A percentile compares a stretch with the other conserved stretches of the same genome.
Conservation (phyloP, 441 rosid genomes). For the Croton setiger region DNA sequence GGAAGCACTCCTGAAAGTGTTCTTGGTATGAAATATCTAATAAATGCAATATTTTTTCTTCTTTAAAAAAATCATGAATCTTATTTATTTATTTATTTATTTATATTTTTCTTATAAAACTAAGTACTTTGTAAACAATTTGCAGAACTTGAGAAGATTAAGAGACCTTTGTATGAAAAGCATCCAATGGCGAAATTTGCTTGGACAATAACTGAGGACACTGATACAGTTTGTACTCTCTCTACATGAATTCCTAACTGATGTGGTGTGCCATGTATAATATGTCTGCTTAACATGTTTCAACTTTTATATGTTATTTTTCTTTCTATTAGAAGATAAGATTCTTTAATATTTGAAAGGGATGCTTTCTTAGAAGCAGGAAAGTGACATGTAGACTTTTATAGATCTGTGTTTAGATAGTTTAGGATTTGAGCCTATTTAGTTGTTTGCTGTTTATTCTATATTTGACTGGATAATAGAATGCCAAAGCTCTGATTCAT, state of each 20-base stretch:
- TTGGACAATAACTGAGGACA: constrained; percentile 85
- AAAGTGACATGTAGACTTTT: not conserved
- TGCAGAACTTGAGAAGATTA: constrained; percentile 85
- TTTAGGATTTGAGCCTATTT: not conserved
- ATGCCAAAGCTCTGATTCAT: not conserved
- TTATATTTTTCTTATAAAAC: constrained; percentile 4
- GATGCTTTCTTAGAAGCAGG: not conserved
- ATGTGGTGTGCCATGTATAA: constrained; percentile 3
- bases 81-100: constrained; percentile 16
- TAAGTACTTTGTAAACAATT: constrained; percentile 20
- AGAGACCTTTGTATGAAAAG: constrained; percentile 87
- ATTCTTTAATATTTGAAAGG: not conserved
- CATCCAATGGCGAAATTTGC: constrained; percentile 95
- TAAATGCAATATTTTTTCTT: not conserved
- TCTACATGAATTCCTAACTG: constrained; percentile 14
- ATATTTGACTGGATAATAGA: not conserved
- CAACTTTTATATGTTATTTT: not conserved
- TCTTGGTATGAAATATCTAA: constrained; percentile 51
- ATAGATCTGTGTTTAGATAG: not conserved
- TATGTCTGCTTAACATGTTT: constrained; percentile 9
- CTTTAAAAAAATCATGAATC: constrained; percentile 16
- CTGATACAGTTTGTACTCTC: constrained; percentile 63
- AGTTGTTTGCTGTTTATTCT: not conserved
- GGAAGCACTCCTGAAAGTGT: constrained; percentile 60
- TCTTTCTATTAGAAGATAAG: not conserved